Evolutionary conservation across 768 basidiomycete species (phyloP), one percentile per base, ranked within the genome.

Genomic region (Termitomyces sp.): DNA sequence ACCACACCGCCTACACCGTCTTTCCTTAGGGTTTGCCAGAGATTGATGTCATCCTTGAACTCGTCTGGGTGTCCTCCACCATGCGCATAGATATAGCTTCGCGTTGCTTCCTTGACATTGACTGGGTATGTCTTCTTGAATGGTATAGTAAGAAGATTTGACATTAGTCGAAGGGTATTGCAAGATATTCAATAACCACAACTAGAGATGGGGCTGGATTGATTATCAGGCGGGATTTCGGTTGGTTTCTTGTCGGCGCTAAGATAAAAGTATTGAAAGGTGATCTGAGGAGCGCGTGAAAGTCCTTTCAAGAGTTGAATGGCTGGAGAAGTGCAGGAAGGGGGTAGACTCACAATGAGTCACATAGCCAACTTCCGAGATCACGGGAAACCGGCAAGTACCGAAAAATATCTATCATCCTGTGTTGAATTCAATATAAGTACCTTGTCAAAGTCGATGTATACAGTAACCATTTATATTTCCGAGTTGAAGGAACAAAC

Each of bases 1-100:
- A 84, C 77, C 3, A 71, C 62, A 16, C 73, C 76, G 50, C 76
- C 76, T 3, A 81, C 69, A 13, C 67, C 76, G 46, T 84, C 80
- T 54, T 79, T 82, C 38, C 94, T 77, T 48, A 94, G 70, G 2
- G 70, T 64, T 48, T 86, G 84, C 84, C 94, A 92, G 35, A 69
- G 68, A 5, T 76, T 78, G 46, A 95, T 83, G 67, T 97, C 95
- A 64, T 77, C 76, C 64, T 76, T 85, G 74, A 92, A 94, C 23
- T 86, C 85, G 61, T 95, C 92, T 2, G 94, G 92, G 63, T 94
- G 90, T 32, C 84, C 81, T 25, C 86, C 85, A 2, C 78, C 76
- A 66, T 88, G 81, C 36, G 80, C 62, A n/a, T 76, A 74, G 29
- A 96, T 85, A 68, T 92, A 92, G 39, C 75, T 75, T 35, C 84